Conservation (phyloP, 495 filamentous ascomycete species). For the Neurospora sp. region DNA sequence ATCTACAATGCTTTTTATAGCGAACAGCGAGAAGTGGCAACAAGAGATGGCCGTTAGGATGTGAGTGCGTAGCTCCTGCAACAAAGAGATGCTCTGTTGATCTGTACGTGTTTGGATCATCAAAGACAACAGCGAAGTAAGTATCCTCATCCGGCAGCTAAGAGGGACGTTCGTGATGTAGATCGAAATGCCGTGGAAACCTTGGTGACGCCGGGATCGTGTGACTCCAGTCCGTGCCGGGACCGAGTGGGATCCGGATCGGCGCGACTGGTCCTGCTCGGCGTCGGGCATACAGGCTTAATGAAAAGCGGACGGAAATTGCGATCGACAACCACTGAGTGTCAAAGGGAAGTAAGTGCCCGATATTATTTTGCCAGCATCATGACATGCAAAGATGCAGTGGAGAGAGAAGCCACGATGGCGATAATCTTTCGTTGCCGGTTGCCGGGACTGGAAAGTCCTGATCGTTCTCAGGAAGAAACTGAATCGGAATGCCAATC, state of each 20-base stretch:
- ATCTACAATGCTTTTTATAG: too few species aligned
- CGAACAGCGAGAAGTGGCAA: too few species aligned
- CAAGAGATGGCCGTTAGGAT: too few species aligned
- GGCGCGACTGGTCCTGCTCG: not conserved
- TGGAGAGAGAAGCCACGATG: not conserved
- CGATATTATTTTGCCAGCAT: not conserved
- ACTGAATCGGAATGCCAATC: not conserved
- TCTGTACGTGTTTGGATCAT: not conserved
- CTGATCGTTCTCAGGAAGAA: not conserved
- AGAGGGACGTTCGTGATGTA: not conserved
- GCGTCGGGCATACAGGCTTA: too few species aligned
- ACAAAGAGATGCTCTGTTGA: too few species aligned
- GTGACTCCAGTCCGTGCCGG: not conserved
- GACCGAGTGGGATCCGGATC: not conserved
- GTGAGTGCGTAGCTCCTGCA: too few species aligned
- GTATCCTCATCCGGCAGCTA: not conserved
- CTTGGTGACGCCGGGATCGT: not conserved
- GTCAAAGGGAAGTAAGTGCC: too few species aligned
- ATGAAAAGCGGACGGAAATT: too few species aligned
- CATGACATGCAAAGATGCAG: not conserved
- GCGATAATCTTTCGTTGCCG: not conserved
- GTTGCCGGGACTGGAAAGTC: not conserved
- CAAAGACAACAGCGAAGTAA: not conserved
- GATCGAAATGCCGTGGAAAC: not conserved
- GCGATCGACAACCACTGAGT: too few species aligned